Conservation (phyloP, 2,329 filamentous ascomycete genomes). For the Clathrospora elynae region DNA sequence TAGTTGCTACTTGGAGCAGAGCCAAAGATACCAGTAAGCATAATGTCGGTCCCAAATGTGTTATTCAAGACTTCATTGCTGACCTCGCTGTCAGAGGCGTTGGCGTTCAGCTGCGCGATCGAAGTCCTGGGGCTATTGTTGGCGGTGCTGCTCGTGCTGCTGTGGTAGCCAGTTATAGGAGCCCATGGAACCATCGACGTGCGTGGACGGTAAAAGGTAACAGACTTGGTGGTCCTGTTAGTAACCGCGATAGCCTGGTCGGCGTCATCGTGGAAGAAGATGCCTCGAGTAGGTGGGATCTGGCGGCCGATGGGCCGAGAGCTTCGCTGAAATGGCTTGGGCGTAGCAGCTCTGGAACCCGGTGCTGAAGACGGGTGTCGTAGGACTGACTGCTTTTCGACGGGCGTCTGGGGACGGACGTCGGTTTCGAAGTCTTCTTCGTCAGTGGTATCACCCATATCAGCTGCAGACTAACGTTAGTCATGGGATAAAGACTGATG, state of each 20-base stretch:
- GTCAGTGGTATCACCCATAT: slow-evolving; percentile 66
- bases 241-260: slow-evolving; percentile 51
- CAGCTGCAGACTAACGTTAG: slow-evolving; percentile 58
- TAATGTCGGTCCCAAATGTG: slow-evolving; percentile 64
- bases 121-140: slow-evolving; percentile 48
- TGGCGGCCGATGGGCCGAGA: slow-evolving; percentile 34
- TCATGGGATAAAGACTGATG: slow-evolving; percentile 32
- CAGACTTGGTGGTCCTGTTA: slow-evolving; percentile 48
- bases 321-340: slow-evolving; percentile 47
- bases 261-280: slow-evolving; percentile 46
- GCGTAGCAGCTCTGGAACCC: slow-evolving; percentile 44
- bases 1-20: slow-evolving; percentile 51
- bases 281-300: slow-evolving; percentile 41
- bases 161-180: slow-evolving; percentile 39
- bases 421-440: slow-evolving; percentile 52
- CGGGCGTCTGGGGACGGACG: slow-evolving; percentile 54
- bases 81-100: slow-evolving; percentile 48
- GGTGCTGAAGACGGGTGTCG: slow-evolving; percentile 56
- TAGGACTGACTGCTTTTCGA: slow-evolving; percentile 51
- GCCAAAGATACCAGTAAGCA: slow-evolving; percentile 73
- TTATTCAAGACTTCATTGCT: slow-evolving; percentile 45
- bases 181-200: slow-evolving; percentile 35
- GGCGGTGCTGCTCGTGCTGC: slow-evolving; percentile 48
- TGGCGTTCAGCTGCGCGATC: slow-evolving; percentile 40
- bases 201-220: slow-evolving; percentile 51